Base-by-base conservation (phyloP, 345 rosid genomes). In the Mallotus nudiflorus region DNA sequence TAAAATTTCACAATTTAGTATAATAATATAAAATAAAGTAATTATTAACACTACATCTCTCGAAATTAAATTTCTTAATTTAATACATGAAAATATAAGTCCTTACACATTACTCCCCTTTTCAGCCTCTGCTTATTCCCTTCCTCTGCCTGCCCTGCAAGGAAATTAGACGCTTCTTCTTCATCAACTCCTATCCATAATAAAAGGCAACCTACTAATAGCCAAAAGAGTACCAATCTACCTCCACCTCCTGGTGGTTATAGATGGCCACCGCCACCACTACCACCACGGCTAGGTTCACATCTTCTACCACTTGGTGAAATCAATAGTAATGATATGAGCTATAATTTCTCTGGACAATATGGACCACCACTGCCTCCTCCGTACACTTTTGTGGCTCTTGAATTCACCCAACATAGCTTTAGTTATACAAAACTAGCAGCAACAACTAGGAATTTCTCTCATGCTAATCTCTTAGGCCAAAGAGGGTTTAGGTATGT, bases 401-500 rank as follows among this genome's bases (percentile, higher is more conserved):
- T 84, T n/a, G 96, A 89, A 48, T 73, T 85, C 78, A 82, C 75
- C 68, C 86, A 91, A 71, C 81, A 85, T 77, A 73, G 77, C 68
- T 93, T 86, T 81, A 83, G 76, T 58, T 93, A 80, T 48, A 91
- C 87, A 2, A 97, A 93, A 71, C 81, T 93, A 37, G 85, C 86
- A 2, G 58, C 73, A 15, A 96, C 97, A 13, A 93, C 98, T 1
- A 65, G 67, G 9, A 92, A 91, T 40, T 93, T 93, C 77, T 49
- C 91, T 22, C 74, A 80, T 50, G 77, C 82, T 0, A 87, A 89
- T 73, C 66, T 93, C 45, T 50, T 93, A 16, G 98, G 98, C 11
- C 89, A 89, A 55, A 97, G 98, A 16, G 98, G 97, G 52, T 93
- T 91, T 45, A 94, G 98, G 5, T 88, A 82, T 58, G 98, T 93